These are phyloP conservation scores for Metarhizium sp. DNA, from an alignment of 2,329 filamentous ascomycete genomes.

Conservation along the genomic window DNA sequence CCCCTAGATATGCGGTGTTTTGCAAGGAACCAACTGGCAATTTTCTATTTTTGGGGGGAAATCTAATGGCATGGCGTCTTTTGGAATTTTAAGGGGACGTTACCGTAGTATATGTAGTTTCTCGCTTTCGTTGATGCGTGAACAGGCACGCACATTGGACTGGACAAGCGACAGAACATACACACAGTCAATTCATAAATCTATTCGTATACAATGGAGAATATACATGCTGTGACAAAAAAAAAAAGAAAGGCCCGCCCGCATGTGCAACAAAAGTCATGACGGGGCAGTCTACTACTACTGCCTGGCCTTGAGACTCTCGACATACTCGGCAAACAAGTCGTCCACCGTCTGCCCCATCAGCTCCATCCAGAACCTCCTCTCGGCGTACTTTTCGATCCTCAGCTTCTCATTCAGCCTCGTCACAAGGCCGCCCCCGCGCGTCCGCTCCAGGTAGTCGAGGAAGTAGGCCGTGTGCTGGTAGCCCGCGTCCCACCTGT, in stretches of 20 bases:
- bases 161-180: neutral
- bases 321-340: constrained; percentile 66
- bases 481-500: constrained; percentile 82
- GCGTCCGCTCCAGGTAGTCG: constrained; percentile 67
- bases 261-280: neutral
- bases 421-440: constrained; percentile 48
- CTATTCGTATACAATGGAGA: neutral
- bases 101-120: neutral
- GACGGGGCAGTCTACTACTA: neutral
- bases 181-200: neutral
- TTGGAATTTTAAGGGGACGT: neutral
- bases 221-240: neutral
- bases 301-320: constrained; percentile 13
- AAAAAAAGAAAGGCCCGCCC: too few relatives aligned
- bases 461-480: constrained; percentile 88
- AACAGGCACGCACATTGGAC: neutral
- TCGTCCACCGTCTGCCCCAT: constrained; percentile 56
- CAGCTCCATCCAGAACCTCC: constrained; percentile 57
- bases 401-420: constrained; percentile 60
- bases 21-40: neutral
- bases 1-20: neutral
- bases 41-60: neutral
- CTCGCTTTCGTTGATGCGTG: neutral
- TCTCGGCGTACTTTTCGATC: constrained; percentile 52
- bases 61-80: neutral